Base-by-base conservation (phyloP, 2,329 filamentous ascomycete species). In the Aspergillus puulaauensis region DNA sequence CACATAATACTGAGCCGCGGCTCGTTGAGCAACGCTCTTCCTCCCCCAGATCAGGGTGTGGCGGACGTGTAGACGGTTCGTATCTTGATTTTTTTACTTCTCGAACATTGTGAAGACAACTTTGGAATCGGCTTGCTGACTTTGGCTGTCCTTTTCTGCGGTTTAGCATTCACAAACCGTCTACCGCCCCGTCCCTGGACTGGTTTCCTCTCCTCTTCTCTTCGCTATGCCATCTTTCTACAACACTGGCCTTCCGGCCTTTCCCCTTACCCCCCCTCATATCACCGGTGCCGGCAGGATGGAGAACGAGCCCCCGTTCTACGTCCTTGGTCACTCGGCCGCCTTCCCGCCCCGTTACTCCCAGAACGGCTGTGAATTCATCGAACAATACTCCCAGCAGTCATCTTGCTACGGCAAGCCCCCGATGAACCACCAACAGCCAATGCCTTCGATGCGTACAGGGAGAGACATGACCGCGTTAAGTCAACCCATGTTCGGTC, bases 341-440 rank as follows among this genome's bases (percentile, higher is more conserved):
- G 59, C 59, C 48, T 79, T 76, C 56, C 73, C 75, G 47, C 70
- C 73, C 57, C 75, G 76, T 52, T 77, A 77, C 64, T 69, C 73
- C 50, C 75, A 77, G 64, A 77, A 69, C 51, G 73, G 76, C 50
- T 75, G 72, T 63, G 77, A 79, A 52, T 78, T 77, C 63, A 75
- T 75, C 62, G 77, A 79, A 58, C 73, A 78, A 63, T 79, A 77
- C 64, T 74, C 74, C n/a, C 74, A 77, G 61, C 74, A 77, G 60
- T 71, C 74, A n/a, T 60, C 70, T 53, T 72, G 72, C 57, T 79
- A 77, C 64, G 63, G 67, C 54, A 76, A 74, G 60, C 69, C 70
- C 19, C 67, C 73, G 58, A 69, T 76, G 68, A 70, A 69, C 52
- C 40, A 69, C 35, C 71, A 65, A 14, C 68, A 69, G 52, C 61